Evolutionary conservation across 1,139 yeast species (phyloP).

Genomic region (Debaryomyces subglobosus): DNA sequence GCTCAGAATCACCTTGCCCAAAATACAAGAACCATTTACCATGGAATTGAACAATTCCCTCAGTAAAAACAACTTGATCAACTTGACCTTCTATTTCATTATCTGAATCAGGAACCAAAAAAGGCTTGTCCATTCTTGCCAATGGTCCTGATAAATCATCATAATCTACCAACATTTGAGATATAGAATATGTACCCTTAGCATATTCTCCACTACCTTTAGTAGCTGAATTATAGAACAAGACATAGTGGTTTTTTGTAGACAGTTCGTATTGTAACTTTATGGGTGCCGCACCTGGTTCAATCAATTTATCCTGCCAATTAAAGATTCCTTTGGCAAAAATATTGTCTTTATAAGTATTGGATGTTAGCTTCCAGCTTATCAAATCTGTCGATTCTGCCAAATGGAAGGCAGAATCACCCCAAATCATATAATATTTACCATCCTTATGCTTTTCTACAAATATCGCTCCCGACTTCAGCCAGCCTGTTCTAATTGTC

Average conservation of each 20-base stretch:
- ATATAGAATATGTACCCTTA: conserved; percentile 37
- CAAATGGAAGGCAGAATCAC: conserved; percentile 43
- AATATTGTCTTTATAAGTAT: conserved; percentile 23
- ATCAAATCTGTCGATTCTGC: conserved; percentile 40
- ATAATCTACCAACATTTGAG: conserved; percentile 49
- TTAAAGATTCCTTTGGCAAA: conserved; percentile 35
- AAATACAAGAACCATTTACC: conserved; percentile 48
- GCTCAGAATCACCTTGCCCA: conserved; percentile 49
- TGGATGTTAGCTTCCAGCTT: conserved; percentile 35
- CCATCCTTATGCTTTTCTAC: conserved; percentile 39
- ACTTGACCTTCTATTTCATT: conserved; percentile 48
- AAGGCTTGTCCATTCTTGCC: conserved; percentile 42
- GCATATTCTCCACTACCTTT: conserved; percentile 37
- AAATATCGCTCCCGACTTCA: conserved; percentile 49
- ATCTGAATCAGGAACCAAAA: conserved; percentile 37
- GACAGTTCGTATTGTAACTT: conserved; percentile 25
- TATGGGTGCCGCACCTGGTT: conserved; percentile 50
- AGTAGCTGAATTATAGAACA: conserved; percentile 47
- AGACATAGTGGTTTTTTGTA: conserved; percentile 38
- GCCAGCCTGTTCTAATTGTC: conserved; percentile 40
- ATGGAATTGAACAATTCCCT: conserved; percentile 47
- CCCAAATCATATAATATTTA: conserved; percentile 50
- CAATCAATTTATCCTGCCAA: conserved; percentile 44
- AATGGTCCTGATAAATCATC: conserved; percentile 43
- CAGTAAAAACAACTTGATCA: conserved; percentile 47